Evolutionary conservation across 805 yeast species (phyloP), one percentile per base, ranked within the genome.

Genomic region (Pichia paraexigua): DNA sequence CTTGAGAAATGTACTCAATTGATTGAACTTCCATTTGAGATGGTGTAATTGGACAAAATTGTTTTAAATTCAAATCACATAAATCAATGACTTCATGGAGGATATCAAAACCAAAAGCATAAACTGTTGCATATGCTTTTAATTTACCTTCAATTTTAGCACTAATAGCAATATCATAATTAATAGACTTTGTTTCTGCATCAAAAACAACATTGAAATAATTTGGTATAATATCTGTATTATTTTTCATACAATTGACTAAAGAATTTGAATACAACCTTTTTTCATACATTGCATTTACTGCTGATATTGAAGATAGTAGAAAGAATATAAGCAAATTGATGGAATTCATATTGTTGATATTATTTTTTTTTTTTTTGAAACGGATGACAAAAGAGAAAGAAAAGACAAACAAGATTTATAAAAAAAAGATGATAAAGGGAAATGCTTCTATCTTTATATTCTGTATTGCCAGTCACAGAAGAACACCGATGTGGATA

Each of bases 11-110:
- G 56, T 86, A 80, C 65, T 81, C 78, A 52, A 84, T 70, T 22
- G 94, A 80, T 57, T 85, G 84, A 48, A 91, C 77, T 60, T 86
- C 87, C 62, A 91, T 78, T 41, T 79, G 69, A 32, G 97, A 97
- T 0, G 97, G 91, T 59, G 74, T 82, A 35, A 91, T 66, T 1
- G 97, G 97, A 69, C 97, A 91, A 64, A 91, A 87, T 70, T 91
- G 95, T 63, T 85, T 85, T 85, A 95, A 83, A 32, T 79, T 79
- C 48, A 79, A 67, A 30, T 56, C 52, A 71, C 97, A 91, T 53
- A 88, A 70, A 62, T 88, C 78, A 47, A 90, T 65, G 1, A 64
- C 61, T 59, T 75, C 71, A 7, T 75, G 67, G 56, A 89, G 82
- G 62, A 88, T 77, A 52, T 73, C 68, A 70, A 90, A 84, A 0